Percentiles rank a stretch among this genome's conserved stretches.
Evolutionary conservation across 2,329 filamentous ascomycete species (phyloP).

Genomic region (Dactylonectria macrodidyma): DNA sequence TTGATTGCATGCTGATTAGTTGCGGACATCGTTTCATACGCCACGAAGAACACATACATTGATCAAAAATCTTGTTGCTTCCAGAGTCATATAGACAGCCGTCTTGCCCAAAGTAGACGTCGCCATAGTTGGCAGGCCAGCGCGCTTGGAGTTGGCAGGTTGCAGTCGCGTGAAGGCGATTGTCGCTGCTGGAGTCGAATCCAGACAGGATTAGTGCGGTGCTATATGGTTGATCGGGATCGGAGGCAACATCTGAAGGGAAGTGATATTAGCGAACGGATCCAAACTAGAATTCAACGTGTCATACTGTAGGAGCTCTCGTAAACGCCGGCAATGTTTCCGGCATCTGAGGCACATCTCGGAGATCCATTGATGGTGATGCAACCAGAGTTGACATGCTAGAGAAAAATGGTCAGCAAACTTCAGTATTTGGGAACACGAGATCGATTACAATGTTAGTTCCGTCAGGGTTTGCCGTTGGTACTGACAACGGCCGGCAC

Average conservation of each 20-base stretch:
- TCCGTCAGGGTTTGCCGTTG: slow-evolving; percentile 27
- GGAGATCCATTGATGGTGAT: slow-evolving; percentile 26
- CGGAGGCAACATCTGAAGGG: slow-evolving; percentile 25
- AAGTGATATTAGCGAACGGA: neutral
- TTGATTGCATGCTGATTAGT: neutral
- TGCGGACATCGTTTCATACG: neutral
- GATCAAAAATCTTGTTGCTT: slow-evolving; percentile 29
- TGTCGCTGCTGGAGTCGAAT: slow-evolving; percentile 19
- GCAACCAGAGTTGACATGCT: slow-evolving; percentile 32
- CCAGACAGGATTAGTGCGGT: slow-evolving; percentile 29
- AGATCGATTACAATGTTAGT: slow-evolving; percentile 29
- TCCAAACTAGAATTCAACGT: too few relatives aligned
- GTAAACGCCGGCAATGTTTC: slow-evolving; percentile 18
- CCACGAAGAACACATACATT: slow-evolving; percentile 17
- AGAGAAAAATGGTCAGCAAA: neutral
- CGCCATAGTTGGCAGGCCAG: slow-evolving; percentile 32
- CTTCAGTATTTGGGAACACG: neutral
- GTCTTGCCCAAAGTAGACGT: slow-evolving; percentile 25
- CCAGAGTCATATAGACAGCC: slow-evolving; percentile 29
- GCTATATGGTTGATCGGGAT: slow-evolving; percentile 20
- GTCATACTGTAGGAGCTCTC: slow-evolving; percentile 30
- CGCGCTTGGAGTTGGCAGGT: slow-evolving; percentile 30
- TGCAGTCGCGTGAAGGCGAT: slow-evolving; percentile 14
- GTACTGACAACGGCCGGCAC: slow-evolving; percentile 14
- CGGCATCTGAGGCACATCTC: slow-evolving; percentile 25